Base-by-base conservation (phyloP, 257 asterid genomes). In the Solanum tacnaense region DNA sequence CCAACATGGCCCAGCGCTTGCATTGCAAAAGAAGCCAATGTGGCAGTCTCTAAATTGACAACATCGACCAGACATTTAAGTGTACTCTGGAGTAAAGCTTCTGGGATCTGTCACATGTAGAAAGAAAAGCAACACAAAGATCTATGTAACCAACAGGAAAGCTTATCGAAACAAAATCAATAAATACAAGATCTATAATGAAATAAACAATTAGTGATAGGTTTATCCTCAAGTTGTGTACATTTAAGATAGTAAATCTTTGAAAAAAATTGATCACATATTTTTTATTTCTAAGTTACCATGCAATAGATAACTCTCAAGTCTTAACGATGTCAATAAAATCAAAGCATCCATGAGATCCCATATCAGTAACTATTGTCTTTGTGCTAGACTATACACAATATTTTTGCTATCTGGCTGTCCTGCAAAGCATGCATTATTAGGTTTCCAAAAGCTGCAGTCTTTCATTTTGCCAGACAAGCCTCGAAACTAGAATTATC, bases 1-100 rank as follows among this genome's bases (percentile, higher is more conserved):
- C 99, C 99, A 92, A 97, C 94, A 92, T 96, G 98, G 88, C 99
- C 99, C 90, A 97, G 92, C 72, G 99, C 95, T 95, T 95, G 96
- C 96, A 96, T 92, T 68, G 98, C 98, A 86, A 92, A 92, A 52
- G 98, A 96, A 92, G 99, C 99, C 91, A 96, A 90, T 76, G 96
- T 74, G 44, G 94, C 90, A 62, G 93, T 92, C 93, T 97, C 99
- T 34, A 74, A 89, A 88, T 93, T 94, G 88, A 92, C 92, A 56
- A 96, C 89, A 88, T 92, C 95, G 68, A 94, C 98, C 89, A 97
- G 94, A 91, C 98, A 94, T 90, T 93, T 92, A 89, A 95, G 88
- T 87, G 91, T 93, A 92, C 91, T 92, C 89, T 95, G 96, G 93
- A 96, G 95, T 92, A 92, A 91, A 21, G 93, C 90, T 60, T 92